Base-by-base conservation (phyloP, 2,329 filamentous ascomycete genomes). In the Colletotrichum navitas region DNA sequence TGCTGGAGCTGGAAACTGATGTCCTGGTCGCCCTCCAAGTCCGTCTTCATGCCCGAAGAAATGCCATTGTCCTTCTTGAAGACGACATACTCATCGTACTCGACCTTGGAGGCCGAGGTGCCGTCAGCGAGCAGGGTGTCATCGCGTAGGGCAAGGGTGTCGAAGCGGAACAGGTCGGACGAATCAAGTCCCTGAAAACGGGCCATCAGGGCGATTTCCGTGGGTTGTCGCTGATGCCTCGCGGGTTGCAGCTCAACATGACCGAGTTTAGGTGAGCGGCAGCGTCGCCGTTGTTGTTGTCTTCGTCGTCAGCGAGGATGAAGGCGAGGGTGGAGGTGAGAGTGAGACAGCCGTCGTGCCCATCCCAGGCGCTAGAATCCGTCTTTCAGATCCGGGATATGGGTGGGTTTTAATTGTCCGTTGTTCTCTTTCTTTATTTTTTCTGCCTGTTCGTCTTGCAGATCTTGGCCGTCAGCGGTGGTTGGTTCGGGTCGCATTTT, bases 81-180 rank as follows among this genome's bases (percentile, higher is more conserved):
- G 51, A 81, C 80, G 32, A 81, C 81, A 59, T 81, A 82, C 74
- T 82, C 81, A 43, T 82, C 81, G 47, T 81, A 82, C 63, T 79
- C 81, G 39, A 81, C 75, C 63, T 79, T 78, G 29, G 80, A 82
- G 43, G 74, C 74, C 7, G 76, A 74, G 5, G 74, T 74, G 5
- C 77, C 73, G 12, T 77, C 75, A 7, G 74, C 77, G 56, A 82
- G 75, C n/a, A 82, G 76, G 54, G 82, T 76, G 61, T 80, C 79
- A n/a, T 74, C 75, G 51, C 79, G 78, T 55, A 79, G 77, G 58
- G 74, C 73, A 45, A 75, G 74, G 58, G 79, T 80, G 74, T 82
- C 80, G 71, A 80, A 82, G 73, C 79, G 80, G 73, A 82, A 82
- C 36, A 82, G 78, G 71, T 82, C 79, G 32, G 80, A 77, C 60